Percentiles rank a stretch among this genome's conserved stretches.
These are phyloP conservation scores for Cutaneotrichosporon cutaneum DNA, from an alignment of 1,284 basidiomycete species.

Conservation along the genomic window DNA sequence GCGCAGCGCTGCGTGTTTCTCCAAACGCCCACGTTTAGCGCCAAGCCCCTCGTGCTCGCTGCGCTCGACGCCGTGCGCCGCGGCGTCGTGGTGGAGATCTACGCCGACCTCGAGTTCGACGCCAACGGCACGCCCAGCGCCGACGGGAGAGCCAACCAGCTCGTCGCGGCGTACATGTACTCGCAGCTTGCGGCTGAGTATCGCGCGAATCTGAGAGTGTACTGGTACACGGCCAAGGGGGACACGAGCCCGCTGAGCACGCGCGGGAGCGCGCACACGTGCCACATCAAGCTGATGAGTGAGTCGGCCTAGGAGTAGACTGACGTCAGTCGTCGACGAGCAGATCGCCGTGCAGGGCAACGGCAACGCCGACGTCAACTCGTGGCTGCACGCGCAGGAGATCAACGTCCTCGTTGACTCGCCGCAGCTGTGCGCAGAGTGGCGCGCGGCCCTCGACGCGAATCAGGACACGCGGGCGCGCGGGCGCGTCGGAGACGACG, in stretches of 20 bases:
- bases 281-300: conserved; percentile 69
- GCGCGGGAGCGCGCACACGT: conserved; percentile 64
- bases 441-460: conserved; percentile 61
- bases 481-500: conserved; percentile 50
- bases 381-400: conserved; percentile 74
- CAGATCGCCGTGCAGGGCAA: conserved; percentile 60
- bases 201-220: conserved; percentile 60
- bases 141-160: conserved; percentile 72
- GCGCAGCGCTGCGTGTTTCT: conserved; percentile 68
- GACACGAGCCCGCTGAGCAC: conserved; percentile 66
- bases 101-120: conserved; percentile 64
- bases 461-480: conserved; percentile 69
- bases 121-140: conserved; percentile 55
- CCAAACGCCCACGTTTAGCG: conserved; percentile 71
- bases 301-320: conserved; percentile 9
- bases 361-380: conserved; percentile 60
- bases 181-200: conserved; percentile 54
- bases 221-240: conserved; percentile 61
- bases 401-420: conserved; percentile 70
- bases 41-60: conserved; percentile 63
- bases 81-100: conserved; percentile 64
- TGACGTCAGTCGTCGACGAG: conserved; percentile 58
- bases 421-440: conserved; percentile 60
- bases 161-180: conserved; percentile 66
- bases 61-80: conserved; percentile 63